phyloP scores from a whole-genome alignment of 306 rosid genomes.

The Hippophae gyantsensis region DNA sequence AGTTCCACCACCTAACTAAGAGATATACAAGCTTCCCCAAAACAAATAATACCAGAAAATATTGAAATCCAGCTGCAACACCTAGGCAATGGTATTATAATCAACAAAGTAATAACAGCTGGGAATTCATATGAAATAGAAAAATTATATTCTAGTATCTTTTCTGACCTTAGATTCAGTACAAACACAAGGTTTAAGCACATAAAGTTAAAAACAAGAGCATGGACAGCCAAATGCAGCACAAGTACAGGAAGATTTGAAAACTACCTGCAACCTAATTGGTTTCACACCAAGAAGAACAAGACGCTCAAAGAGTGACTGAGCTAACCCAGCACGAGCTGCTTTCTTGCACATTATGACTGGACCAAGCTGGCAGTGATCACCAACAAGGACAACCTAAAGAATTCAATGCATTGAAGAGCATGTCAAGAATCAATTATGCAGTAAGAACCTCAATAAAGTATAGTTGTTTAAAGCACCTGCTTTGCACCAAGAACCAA shows the following conservation, averaged over 20 bases:
- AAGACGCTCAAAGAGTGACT: slow-evolving; percentile 96
- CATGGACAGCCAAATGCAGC: too few relatives aligned
- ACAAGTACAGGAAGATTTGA: neutral
- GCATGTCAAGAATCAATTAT: neutral
- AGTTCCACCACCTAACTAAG: too few relatives aligned
- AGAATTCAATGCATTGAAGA: slow-evolving; percentile 5
- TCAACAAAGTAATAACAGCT: neutral
- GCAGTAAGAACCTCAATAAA: neutral
- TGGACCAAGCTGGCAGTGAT: slow-evolving; percentile 99
- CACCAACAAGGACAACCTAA: slow-evolving; percentile 96
- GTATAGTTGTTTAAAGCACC: slow-evolving; percentile 29
- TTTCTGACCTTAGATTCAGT: too few relatives aligned
- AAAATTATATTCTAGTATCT: neutral
- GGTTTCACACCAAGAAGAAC: slow-evolving; percentile 96
- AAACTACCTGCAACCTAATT: slow-evolving; percentile 87
- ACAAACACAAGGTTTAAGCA: too few relatives aligned
- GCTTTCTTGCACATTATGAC: slow-evolving; percentile 99
- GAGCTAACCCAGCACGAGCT: slow-evolving; percentile 98
- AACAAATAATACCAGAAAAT: neutral
- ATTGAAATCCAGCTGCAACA: neutral
- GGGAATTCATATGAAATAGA: neutral
- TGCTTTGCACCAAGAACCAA: slow-evolving; percentile 99
- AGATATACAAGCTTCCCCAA: neutral
- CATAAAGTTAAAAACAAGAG: too few relatives aligned
- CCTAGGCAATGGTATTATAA: neutral